A percentile compares a stretch with the other conserved stretches of the same genome.
phyloP scores from a whole-genome alignment of 139 green algal species.

The Picochlorum sp. region DNA sequence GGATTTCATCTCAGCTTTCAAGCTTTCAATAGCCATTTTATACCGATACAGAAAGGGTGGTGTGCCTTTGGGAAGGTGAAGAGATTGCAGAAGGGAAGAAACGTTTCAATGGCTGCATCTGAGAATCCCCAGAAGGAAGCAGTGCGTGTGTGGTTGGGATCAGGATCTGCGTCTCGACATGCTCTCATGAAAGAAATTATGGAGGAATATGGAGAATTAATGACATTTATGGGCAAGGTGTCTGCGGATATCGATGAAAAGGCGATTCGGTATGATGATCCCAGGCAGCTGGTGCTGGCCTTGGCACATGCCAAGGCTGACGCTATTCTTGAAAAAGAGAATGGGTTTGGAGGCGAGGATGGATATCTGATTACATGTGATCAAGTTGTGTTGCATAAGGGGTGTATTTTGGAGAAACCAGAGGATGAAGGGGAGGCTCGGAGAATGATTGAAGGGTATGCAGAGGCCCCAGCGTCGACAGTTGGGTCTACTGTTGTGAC shows the following conservation, averaged over 20 bases:
- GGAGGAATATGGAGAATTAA: conserved; percentile 13
- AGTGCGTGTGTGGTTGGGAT: background rate
- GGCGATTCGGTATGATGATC: conserved; percentile 45
- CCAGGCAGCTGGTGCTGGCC: conserved; percentile 49
- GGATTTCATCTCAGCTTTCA: too few relatives aligned
- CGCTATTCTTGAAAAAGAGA: conserved; percentile 39
- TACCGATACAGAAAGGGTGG: too few relatives aligned
- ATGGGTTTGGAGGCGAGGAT: background rate
- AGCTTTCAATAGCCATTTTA: too few relatives aligned
- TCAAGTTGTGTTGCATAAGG: conserved; percentile 73
- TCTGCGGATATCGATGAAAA: conserved; percentile 80
- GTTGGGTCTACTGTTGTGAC: conserved; percentile 61
- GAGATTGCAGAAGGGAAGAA: too few relatives aligned
- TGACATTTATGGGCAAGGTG: conserved; percentile 29
- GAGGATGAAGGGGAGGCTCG: conserved; percentile 39
- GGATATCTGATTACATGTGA: conserved; percentile 60
- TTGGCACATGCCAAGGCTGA: conserved; percentile 67
- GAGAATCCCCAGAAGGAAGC: too few relatives aligned
- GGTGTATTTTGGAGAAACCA: conserved; percentile 68
- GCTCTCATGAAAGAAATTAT: conserved; percentile 43
- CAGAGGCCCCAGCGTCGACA: conserved; percentile 40
- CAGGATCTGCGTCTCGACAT: background rate
- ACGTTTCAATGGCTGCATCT: too few relatives aligned
- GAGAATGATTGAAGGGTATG: conserved; percentile 57
- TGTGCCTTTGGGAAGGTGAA: too few relatives aligned